Evolutionary conservation across 345 rosid species (phyloP), one percentile per base, ranked within the genome.

Genomic region (Gossypium herbaceum): DNA sequence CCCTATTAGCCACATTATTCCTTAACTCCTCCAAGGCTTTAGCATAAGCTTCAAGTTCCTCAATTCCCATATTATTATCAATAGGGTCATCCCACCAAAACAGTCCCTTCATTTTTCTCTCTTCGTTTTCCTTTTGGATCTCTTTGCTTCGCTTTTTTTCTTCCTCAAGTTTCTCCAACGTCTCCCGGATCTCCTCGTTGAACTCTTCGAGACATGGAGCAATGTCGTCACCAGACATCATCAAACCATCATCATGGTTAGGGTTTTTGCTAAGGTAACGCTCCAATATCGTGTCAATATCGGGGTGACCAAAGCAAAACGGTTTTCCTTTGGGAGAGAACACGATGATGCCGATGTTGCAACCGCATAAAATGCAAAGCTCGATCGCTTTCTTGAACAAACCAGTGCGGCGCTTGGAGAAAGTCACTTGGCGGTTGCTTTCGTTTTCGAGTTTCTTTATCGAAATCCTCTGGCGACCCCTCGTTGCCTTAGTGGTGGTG

Each of bases 61-160:
- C 82, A 1, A 76, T 6, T 7, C 78, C 80, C 78, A 79, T 78
- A 3, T 79, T n/a, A 12, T 82, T 15, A 12, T 82, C 84, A 10
- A 79, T 34, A 10, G 68, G 22, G n/a, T 73, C 71, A 75, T 85
- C 77, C 86, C 86, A 83, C 86, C 86, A 85, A 67, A 81, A 73
- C 65, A 56, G 27, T 24, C 77, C 73, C 12, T 50, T 51, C 10
- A 9, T 60, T 15, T 62, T 56, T 1, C 56, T 60, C 45, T 17
- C 52, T 22, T 55, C 69, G 0, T 75, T 78, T 63, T 67, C 73
- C 9, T 80, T 64, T 4, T 76, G 56, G 4, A 60, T 73, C 80
- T 19, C 39, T 5, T 54, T 70, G 9, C 19, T 19, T 0, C 61
- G 20, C 34, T 15, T 57, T 76, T 74, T 80, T 76, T 82, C 81